phyloP scores from a whole-genome alignment of 306 rosid genomes.

The Cyamopsis tetragonoloba region DNA sequence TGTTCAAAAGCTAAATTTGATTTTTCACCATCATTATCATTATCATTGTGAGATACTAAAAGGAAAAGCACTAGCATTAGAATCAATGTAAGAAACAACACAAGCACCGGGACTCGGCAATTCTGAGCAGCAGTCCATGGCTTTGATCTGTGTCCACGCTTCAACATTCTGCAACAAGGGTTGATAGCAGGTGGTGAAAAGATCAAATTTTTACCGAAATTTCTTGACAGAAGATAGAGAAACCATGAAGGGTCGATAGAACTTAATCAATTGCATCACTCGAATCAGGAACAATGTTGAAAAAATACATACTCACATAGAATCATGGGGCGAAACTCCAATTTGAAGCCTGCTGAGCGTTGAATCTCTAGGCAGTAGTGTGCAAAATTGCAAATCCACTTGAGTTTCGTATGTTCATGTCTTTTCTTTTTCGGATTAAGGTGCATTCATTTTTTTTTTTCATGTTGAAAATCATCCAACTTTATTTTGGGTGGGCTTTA shows the following conservation, averaged over 20 bases:
- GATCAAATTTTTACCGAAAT: slow-evolving; percentile 12
- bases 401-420: no score
- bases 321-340: slow-evolving; percentile 14
- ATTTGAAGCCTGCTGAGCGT: background rate
- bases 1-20: slow-evolving; percentile 27
- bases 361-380: slow-evolving; percentile 1
- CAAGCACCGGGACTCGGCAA: slow-evolving; percentile 28
- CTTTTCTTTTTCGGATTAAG: no score
- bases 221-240: background rate
- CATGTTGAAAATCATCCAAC: no score
- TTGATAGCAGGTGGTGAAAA: background rate
- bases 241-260: slow-evolving; percentile 4
- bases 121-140: slow-evolving; percentile 39
- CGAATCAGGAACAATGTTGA: slow-evolving; percentile 9
- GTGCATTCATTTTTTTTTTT: background rate
- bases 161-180: slow-evolving; percentile 60
- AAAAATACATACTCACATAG: slow-evolving; percentile 21
- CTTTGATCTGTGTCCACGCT: slow-evolving; percentile 54
- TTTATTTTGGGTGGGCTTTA: background rate
- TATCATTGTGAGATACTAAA: slow-evolving; percentile 20
- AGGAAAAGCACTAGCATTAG: slow-evolving; percentile 36
- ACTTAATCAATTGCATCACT: background rate
- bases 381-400: no score
- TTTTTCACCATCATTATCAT: slow-evolving; percentile 24
- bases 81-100: slow-evolving; percentile 35